These are phyloP conservation scores for Vitis hybrid DNA, from an alignment of 177 flowering plant species.

Conservation along the genomic window DNA sequence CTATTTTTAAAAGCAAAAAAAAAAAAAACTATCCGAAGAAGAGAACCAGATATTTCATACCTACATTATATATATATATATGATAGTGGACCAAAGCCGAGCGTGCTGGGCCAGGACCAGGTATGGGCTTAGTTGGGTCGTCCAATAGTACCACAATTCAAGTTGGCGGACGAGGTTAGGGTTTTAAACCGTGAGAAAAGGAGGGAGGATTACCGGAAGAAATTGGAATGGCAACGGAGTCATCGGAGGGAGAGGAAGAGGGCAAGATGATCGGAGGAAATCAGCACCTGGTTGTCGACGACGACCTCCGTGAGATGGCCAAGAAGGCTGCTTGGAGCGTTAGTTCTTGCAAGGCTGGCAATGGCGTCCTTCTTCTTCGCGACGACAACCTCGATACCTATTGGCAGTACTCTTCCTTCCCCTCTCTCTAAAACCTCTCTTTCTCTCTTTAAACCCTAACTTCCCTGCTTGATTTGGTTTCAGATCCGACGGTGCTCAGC, in stretches of 20 bases:
- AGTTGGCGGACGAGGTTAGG: not conserved
- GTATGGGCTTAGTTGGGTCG: no score
- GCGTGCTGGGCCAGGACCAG: no score
- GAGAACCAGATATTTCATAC: no score
- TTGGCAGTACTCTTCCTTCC: conserved; percentile 65
- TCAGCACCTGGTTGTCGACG: conserved; percentile 59
- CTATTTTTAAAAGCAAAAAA: no score
- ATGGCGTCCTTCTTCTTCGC: conserved; percentile 82
- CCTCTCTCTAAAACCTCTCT: conserved; percentile 1
- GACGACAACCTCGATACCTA: conserved; percentile 87
- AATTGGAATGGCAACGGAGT: conserved; percentile 66
- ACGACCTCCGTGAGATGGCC: conserved; percentile 82
- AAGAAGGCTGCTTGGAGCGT: conserved; percentile 98
- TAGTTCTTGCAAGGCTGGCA: conserved; percentile 96
- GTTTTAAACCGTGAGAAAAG: not conserved
- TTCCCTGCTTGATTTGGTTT: not conserved
- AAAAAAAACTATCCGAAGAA: no score
- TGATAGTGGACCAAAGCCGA: no score
- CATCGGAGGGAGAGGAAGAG: conserved; percentile 86
- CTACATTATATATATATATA: no score
- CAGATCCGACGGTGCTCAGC: conserved; percentile 95
- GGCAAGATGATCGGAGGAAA: conserved; percentile 69
- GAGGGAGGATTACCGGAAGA: not conserved
- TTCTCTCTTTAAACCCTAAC: not conserved
- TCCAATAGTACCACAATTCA: not conserved